A percentile compares a stretch with the other conserved stretches of the same genome.
phyloP scores from a whole-genome alignment of 2,329 filamentous ascomycete species.

The Trichoderma sp. region DNA sequence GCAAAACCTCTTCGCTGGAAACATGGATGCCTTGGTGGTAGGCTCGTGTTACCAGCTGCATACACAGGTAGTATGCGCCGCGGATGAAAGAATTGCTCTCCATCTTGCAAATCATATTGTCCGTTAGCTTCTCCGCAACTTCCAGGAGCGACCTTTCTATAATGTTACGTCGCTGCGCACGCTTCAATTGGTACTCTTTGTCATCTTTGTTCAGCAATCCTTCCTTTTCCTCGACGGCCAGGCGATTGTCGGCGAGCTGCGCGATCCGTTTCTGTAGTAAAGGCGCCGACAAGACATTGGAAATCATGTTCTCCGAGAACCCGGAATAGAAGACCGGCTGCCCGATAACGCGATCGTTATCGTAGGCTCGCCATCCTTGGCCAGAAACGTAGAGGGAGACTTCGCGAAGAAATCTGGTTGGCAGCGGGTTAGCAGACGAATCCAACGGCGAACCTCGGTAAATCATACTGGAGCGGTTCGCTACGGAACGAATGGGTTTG shows the following conservation, averaged over 20 bases:
- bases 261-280: conserved; percentile 75
- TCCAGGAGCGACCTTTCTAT: conserved; percentile 76
- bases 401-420: conserved; percentile 81
- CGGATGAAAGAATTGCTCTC: conserved; percentile 93
- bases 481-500: conserved; percentile 86
- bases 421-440: conserved; percentile 29
- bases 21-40: conserved; percentile 98
- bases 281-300: conserved; percentile 72
- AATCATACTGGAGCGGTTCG: conserved; percentile 61
- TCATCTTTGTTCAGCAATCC: conserved; percentile 65
- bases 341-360: conserved; percentile 80
- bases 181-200: conserved; percentile 55
- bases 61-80: conserved; percentile 85
- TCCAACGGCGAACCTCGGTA: conserved; percentile 5
- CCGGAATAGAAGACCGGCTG: conserved; percentile 92
- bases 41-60: conserved; percentile 85
- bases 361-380: conserved; percentile 93
- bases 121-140: conserved; percentile 83
- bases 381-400: conserved; percentile 92
- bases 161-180: conserved; percentile 60
- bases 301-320: conserved; percentile 89
- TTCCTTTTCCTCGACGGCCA: conserved; percentile 76
- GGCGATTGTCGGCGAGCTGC: conserved; percentile 73
- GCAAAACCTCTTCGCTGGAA: conserved; percentile 88
- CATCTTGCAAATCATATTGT: conserved; percentile 99